Evolutionary conservation across 2,329 filamentous ascomycete species (phyloP).

Genomic region (Apiospora phragmitis): DNA sequence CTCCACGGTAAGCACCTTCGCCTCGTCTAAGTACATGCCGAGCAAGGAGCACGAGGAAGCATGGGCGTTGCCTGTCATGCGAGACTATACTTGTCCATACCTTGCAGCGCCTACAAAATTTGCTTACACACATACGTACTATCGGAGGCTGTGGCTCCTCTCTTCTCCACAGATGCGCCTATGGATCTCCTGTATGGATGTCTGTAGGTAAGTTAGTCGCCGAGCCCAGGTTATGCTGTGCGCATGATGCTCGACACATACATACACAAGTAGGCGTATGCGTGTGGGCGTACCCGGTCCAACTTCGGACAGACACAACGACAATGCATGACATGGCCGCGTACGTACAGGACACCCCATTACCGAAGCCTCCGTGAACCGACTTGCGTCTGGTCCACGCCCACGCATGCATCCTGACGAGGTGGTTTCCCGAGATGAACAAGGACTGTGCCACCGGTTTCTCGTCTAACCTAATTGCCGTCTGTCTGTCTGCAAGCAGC

Average conservation of each 20-base stretch:
- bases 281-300: neutral
- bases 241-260: neutral
- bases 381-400: neutral
- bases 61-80: neutral
- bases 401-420: neutral
- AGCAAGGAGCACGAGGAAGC: neutral
- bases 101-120: neutral
- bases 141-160: slow-evolving; percentile 1
- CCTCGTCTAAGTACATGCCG: neutral
- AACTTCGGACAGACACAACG: neutral
- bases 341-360: neutral
- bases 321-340: neutral
- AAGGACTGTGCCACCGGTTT: neutral
- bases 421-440: neutral
- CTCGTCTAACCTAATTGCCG: neutral
- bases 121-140: neutral
- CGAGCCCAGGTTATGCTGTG: neutral
- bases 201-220: neutral
- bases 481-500: neutral
- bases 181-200: neutral
- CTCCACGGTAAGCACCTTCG: neutral
- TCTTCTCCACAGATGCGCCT: neutral
- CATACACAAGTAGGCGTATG: neutral
- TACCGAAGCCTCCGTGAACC: neutral
- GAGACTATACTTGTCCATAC: neutral